Base-by-base conservation (phyloP, 805 yeast species). In the Zygotorulaspora chibaensis region DNA sequence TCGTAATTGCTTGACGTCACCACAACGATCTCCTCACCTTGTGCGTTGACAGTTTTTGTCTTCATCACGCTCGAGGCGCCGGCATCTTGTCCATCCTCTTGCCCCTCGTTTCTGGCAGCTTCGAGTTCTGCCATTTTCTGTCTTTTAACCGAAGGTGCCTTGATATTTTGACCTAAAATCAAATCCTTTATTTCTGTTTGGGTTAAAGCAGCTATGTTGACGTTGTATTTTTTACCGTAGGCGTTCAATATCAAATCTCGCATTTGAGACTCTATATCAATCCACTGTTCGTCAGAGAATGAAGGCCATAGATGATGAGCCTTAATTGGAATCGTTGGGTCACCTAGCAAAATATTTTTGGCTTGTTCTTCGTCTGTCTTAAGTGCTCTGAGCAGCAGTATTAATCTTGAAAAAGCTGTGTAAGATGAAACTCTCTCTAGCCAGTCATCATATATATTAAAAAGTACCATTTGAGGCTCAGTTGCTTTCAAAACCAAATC, bases 361-460 rank as follows among this genome's bases (percentile, higher is more conserved):
- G 96, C 79, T 50, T 80, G 76, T 43, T 87, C 96, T 41, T 78
- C 80, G 61, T 84, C 81, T 13, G 90, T 80, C 43, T 83, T 84
- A 48, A 91, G 67, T 0, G 91, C 95, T 51, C 99, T 74, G 58
- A 93, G 69, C n/a, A 93, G 70, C 49, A 93, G 72, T 42, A 89
- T 78, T 46, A 91, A 70, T 51, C 99, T 75, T 5, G 96, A 88
- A 63, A 93, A 93, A 0, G 98, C 98, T 1, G 99, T 93, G 63
- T 83, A 87, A 0, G 96, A 80, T 0, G 96, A 87, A 34, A 88
- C 80, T 1, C 79, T 73, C 48, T 79, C 77, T 46, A 89, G 70
- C 99, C 99, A 93, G 61, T 93, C 96, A 63, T 93, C 99, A 64
- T 88, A 93, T 40, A 93, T 71, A 59, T 90, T 89, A 69, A 89